These are phyloP conservation scores for Aspergillus mulundensis DNA, from an alignment of 495 filamentous ascomycete species.

Conservation along the genomic window DNA sequence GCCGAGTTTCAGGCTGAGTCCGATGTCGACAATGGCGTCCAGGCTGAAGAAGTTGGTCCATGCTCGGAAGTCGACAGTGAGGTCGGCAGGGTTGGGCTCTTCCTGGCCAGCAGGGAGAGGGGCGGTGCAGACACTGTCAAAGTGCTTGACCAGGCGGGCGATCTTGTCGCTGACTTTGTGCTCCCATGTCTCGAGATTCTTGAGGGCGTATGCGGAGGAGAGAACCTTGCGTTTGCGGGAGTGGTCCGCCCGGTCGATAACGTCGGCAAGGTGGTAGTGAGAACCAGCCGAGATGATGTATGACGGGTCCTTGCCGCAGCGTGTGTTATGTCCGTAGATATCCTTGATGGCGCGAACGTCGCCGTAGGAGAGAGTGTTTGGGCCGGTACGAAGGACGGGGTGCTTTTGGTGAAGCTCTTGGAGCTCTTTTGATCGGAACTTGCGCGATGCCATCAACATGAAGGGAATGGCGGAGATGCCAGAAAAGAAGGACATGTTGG, in stretches of 20 bases:
- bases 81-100: constrained; percentile 23
- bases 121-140: constrained; percentile 33
- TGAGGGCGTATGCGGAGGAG: constrained; percentile 49
- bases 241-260: constrained; percentile 46
- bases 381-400: constrained; percentile 49
- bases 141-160: constrained; percentile 35
- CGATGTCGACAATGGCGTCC: constrained; percentile 53
- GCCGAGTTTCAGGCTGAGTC: constrained; percentile 48
- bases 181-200: constrained; percentile 54
- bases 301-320: constrained; percentile 44
- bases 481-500: constrained; percentile 39
- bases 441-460: constrained; percentile 37
- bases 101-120: constrained; percentile 22
- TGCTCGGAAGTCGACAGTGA: constrained; percentile 38
- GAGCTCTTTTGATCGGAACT: constrained; percentile 42
- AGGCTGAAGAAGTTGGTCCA: constrained; percentile 46
- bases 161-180: constrained; percentile 52
- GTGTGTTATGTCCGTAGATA: constrained; percentile 53
- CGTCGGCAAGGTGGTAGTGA: constrained; percentile 44
- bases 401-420: constrained; percentile 38
- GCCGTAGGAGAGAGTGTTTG: constrained; percentile 49
- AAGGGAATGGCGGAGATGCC: constrained; percentile 45
- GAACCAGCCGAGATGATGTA: constrained; percentile 40
- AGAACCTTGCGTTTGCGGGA: constrained; percentile 48
- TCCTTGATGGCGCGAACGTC: constrained; percentile 48